These are phyloP conservation scores for Dipteronia sinensis DNA, from an alignment of 345 rosid genomes.

Conservation along the genomic window DNA sequence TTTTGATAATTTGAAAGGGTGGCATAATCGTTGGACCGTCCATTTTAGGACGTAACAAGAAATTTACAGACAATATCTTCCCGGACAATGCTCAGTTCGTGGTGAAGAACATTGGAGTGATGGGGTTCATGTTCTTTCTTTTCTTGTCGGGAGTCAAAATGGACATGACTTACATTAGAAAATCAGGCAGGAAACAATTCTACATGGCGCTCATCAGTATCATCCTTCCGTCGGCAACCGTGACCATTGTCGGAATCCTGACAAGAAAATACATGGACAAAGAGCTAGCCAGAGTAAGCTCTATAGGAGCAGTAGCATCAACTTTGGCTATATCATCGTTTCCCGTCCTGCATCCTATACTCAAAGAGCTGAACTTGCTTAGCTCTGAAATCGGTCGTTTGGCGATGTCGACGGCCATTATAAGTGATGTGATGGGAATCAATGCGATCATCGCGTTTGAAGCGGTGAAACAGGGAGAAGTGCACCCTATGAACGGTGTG, in stretches of 20 bases:
- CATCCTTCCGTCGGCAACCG: constrained; percentile 27
- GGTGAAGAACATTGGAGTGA: constrained; percentile 50
- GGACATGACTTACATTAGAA: constrained; percentile 42
- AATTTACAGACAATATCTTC: constrained; percentile 31
- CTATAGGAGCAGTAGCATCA: constrained; percentile 38
- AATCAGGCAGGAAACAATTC: constrained; percentile 43
- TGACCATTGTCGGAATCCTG: constrained; percentile 9
- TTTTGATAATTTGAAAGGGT: constrained; percentile 43
- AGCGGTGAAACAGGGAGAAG: constrained; percentile 43
- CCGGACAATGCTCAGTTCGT: constrained; percentile 50
- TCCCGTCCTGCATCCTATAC: constrained; percentile 48
- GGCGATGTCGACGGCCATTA: constrained; percentile 48
- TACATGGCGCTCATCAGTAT: constrained; percentile 40
- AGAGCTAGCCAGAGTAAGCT: constrained; percentile 17
- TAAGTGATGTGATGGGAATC: constrained; percentile 42
- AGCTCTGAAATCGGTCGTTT: constrained; percentile 65
- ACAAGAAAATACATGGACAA: constrained; percentile 35
- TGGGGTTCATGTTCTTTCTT: constrained; percentile 59
- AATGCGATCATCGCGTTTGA: constrained; percentile 33
- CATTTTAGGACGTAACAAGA: constrained; percentile 47
- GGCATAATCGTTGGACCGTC: constrained; percentile 84
- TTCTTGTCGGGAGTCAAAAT: constrained; percentile 57
- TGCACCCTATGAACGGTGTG: constrained; percentile 4
- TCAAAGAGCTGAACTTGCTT: constrained; percentile 59
- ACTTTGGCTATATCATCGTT: constrained; percentile 42